A percentile compares a stretch with the other conserved stretches of the same genome.
Conservation (phyloP, 106 monocot species). For the Amphibolis antarctica region DNA sequence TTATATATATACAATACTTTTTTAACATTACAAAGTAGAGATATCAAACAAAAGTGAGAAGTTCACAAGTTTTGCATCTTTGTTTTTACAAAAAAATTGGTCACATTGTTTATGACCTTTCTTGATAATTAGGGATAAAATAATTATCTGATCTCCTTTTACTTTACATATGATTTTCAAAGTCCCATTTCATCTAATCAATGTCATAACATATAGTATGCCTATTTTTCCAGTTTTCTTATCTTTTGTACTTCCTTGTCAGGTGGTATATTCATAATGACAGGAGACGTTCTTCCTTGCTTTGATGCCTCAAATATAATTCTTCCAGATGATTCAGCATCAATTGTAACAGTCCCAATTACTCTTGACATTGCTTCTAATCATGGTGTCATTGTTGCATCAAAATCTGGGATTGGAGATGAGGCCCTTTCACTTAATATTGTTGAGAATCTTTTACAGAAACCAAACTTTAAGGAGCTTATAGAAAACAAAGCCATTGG, state of each 20-base stretch:
- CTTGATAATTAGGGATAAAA: too few species aligned
- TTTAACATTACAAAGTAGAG: too few species aligned
- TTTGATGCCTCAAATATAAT: constrained; percentile 76
- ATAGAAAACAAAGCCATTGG: constrained; percentile 56
- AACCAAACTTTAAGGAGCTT: constrained; percentile 64
- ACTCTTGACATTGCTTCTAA: constrained; percentile 82
- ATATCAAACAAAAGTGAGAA: too few species aligned
- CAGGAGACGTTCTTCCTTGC: constrained; percentile 96
- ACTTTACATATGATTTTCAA: neutral
- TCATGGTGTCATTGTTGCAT: constrained; percentile 85
- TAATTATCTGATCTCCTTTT: neutral
- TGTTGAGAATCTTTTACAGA: constrained; percentile 86
- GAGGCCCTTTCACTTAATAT: constrained; percentile 43
- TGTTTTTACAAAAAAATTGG: too few species aligned
- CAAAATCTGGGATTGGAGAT: constrained; percentile 24
- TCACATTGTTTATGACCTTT: too few species aligned
- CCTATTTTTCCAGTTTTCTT: neutral
- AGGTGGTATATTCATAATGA: constrained; percentile 99
- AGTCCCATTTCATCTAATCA: neutral
- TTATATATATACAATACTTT: too few species aligned
- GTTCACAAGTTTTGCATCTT: too few species aligned
- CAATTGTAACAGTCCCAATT: constrained; percentile 84
- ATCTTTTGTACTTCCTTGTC: constrained; percentile 1
- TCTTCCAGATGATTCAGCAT: constrained; percentile 75
- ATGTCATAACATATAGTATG: neutral